Conservation (phyloP, 345 rosid species). For the Boechera divaricarpa region DNA sequence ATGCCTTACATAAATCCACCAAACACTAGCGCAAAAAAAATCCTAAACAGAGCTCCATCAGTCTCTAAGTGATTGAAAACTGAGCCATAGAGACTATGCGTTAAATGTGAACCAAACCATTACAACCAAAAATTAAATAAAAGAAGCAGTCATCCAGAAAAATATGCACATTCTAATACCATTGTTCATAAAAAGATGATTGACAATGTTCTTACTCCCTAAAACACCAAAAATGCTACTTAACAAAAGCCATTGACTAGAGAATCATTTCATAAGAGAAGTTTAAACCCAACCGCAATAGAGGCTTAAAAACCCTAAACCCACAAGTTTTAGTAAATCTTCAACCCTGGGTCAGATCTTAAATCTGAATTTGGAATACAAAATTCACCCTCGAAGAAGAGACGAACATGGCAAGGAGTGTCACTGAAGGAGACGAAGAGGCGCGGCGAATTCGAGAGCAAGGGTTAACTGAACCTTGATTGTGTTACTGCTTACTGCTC, state of each 20-base stretch:
- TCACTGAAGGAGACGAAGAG: neutral
- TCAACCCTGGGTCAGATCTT: neutral
- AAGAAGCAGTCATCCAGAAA: neutral
- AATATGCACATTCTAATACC: constrained; percentile 5
- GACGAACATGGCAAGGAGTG: neutral
- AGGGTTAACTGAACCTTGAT: neutral
- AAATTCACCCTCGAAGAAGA: constrained; percentile 3
- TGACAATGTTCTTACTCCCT: neutral
- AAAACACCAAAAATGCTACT: neutral
- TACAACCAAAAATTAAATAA: neutral
- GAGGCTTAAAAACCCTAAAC: neutral
- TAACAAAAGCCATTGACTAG: neutral
- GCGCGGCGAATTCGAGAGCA: constrained; percentile 4
- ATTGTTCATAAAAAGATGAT: neutral
- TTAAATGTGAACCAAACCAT: neutral
- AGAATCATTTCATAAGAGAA: neutral
- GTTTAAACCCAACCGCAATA: neutral
- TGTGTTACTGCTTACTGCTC: neutral
- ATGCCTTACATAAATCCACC: constrained; percentile 6
- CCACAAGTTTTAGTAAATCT: neutral
- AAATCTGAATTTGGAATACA: constrained; percentile 10
- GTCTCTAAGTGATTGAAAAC: neutral
- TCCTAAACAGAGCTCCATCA: neutral
- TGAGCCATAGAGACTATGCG: neutral
- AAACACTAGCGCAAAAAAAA: neutral